Evolutionary conservation across 1,139 yeast species (phyloP), one percentile per base, ranked within the genome.

Genomic region (Nakaseomyces kungkrabaensis): DNA sequence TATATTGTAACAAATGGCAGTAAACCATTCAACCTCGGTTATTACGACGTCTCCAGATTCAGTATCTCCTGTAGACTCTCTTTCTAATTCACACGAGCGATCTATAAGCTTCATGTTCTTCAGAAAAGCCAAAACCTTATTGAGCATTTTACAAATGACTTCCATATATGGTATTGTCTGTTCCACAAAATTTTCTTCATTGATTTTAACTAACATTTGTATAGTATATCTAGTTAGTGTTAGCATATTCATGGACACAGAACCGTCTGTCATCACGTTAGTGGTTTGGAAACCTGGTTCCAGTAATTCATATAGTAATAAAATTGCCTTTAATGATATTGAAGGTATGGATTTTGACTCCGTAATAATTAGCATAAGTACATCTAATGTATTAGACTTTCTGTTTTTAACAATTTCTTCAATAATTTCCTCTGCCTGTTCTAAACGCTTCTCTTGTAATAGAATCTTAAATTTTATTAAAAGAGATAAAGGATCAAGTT

Each of bases 1-100:
- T 17, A 59, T 46, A 45, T 62, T 62, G 46, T 56, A 60, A 4
- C 62, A 54, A 2, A 54, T 51, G 5, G 66, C 57, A 6, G 61
- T 55, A 48, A 61, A 62, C 66, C 66, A 61, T 50, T 61, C 66
- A 13, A 62, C 52, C 44, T 62, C 66, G 45, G 59, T 56, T 1
- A 55, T 51, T 1, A 60, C 56, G 9, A 58, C 50, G 1, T 41
- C 37, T 31, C 54, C 59, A 5, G 43, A 32, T 17, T 46, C 24
- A 5, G 27, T 27, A 5, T 41, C 22, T 17, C 22, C 22, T 17
- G 22, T 17, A 17, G 22, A 17, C 22, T 17, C 22, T 17, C 22
- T 17, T 17, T 17, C 22, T 17, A 17, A 17, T 17, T 17, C 22
- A 17, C 22, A 17, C 3, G 22, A 17, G 22, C 22, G 22, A 11